A percentile compares a stretch with the other conserved stretches of the same genome.
Evolutionary conservation across 257 asterid species (phyloP).

Genomic region (Perilla frutescens): DNA sequence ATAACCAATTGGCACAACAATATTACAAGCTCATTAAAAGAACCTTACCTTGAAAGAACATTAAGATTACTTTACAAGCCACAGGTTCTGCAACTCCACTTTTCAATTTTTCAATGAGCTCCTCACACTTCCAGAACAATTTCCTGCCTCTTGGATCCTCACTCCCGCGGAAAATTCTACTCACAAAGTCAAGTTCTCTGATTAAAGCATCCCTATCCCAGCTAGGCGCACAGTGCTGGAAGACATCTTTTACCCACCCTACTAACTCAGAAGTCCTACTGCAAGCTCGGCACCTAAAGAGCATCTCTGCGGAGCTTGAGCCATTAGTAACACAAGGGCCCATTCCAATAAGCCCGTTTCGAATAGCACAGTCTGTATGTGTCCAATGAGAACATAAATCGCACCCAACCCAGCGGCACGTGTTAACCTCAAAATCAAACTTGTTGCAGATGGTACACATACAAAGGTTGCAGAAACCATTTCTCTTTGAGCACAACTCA

Average conservation of each 20-base stretch:
- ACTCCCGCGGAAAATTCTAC: conserved; percentile 82
- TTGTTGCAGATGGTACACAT: conserved; percentile 90
- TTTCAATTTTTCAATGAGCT: conserved; percentile 73
- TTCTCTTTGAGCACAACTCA: conserved; percentile 72
- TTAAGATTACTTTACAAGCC: conserved; percentile 70
- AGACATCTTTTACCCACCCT: conserved; percentile 95
- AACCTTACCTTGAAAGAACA: conserved; percentile 75
- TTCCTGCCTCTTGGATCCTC: conserved; percentile 77
- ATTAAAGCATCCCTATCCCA: conserved; percentile 85
- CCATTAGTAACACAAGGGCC: conserved; percentile 74
- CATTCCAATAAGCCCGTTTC: conserved; percentile 72
- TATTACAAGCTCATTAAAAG: neutral
- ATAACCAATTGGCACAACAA: neutral
- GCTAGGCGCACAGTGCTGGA: conserved; percentile 82
- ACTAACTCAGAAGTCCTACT: conserved; percentile 80
- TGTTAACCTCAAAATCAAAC: conserved; percentile 94
- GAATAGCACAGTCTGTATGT: conserved; percentile 92
- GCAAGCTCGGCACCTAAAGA: conserved; percentile 84
- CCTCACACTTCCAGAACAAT: conserved; percentile 80
- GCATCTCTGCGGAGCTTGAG: conserved; percentile 70
- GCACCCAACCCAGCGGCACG: conserved; percentile 93
- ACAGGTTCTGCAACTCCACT: conserved; percentile 66
- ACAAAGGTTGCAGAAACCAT: conserved; percentile 94
- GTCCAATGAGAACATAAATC: conserved; percentile 94
- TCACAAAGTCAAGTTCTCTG: conserved; percentile 82